Evolutionary conservation across 2,329 filamentous ascomycete species (phyloP).

Genomic region (Alternaria sp.): DNA sequence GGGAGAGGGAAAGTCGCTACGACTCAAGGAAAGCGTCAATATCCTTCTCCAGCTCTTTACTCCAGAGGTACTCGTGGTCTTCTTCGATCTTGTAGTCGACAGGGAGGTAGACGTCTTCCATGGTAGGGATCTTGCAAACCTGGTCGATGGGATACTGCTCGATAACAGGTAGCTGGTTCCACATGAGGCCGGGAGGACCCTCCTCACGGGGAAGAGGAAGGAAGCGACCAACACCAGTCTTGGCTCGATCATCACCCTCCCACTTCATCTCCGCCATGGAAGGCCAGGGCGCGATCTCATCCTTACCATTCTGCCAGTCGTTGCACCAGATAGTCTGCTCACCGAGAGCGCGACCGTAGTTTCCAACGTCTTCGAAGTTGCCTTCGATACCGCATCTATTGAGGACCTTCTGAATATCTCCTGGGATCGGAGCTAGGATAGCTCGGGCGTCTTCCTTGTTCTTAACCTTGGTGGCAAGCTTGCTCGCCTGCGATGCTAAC

Average conservation of each 20-base stretch:
- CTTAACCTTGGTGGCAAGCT: slow-evolving; percentile 25
- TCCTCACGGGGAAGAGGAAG: slow-evolving; percentile 55
- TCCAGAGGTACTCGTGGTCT: slow-evolving; percentile 38
- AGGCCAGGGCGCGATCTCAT: slow-evolving; percentile 54
- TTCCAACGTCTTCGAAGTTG: slow-evolving; percentile 36
- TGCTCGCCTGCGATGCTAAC: slow-evolving; percentile 25
- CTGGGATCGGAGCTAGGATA: slow-evolving; percentile 15
- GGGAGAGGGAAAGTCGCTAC: slow-evolving; percentile 4
- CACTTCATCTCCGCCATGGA: slow-evolving; percentile 55
- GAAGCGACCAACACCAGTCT: slow-evolving; percentile 55
- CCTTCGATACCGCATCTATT: slow-evolving; percentile 27
- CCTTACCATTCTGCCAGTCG: slow-evolving; percentile 44
- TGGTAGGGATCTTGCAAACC: slow-evolving; percentile 45
- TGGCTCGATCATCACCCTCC: slow-evolving; percentile 58
- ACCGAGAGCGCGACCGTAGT: slow-evolving; percentile 46
- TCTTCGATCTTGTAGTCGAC: slow-evolving; percentile 48
- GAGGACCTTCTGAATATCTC: slow-evolving; percentile 22
- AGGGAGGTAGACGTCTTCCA: slow-evolving; percentile 51
- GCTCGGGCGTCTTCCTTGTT: slow-evolving; percentile 20
- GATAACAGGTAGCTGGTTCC: slow-evolving; percentile 53
- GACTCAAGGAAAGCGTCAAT: slow-evolving; percentile 38
- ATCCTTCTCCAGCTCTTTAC: slow-evolving; percentile 36
- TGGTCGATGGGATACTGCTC: slow-evolving; percentile 53
- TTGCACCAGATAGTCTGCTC: slow-evolving; percentile 53
- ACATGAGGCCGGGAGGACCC: slow-evolving; percentile 52